Base-by-base conservation (phyloP, 495 filamentous ascomycete genomes). In the Baudoinia panamericana region DNA sequence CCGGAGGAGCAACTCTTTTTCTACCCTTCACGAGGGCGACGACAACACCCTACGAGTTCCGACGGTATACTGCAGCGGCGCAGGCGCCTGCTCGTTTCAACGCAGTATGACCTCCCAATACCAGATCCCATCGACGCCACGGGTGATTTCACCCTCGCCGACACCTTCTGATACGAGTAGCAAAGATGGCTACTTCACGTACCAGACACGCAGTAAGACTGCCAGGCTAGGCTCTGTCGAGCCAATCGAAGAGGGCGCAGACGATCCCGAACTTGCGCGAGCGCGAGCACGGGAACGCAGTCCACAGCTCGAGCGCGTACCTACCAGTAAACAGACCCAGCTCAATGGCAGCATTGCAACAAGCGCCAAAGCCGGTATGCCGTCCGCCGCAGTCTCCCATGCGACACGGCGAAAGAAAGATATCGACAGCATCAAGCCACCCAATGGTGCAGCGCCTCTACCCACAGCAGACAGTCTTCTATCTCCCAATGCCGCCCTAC, bases 401-500 rank as follows among this genome's bases (percentile, higher is more conserved):
- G 37, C 24, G 12, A 36, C 30, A 26, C 36, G 20, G 21, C 33
- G 36, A 39, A 45, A 27, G 45, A 47, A 35, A 46, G 50, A 20
- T 12, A 26, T 41, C 6, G 35, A 21, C 20, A 27, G 9, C 7
- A 41, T 41, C 17, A 21, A 41, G 37, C 21, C 43, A 18, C 28
- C 31, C 7, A 37, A 22, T n/a, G 28, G 35, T 12, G 25, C 15
- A 10, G 9, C 31, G 31, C 17, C n/a, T n/a, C n/a, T 40, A 27
- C 19, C 13, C 34, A 53, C 11, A 35, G 19, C 64, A 23, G 82
- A 87, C 54, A 82, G 78, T 21, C 73, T 84, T 49, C 68, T 92
- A n/a, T 78, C 78, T 9, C 79, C 80, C 19, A 67, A 68, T 5
- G 56, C 65, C 10, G 63, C 67, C 7, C 56, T 57, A 35, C 38